Percentiles rank a stretch among this genome's conserved stretches.
Evolutionary conservation across 352 stramenopile species (phyloP).

Genomic region (Globisporangium carolinianum): DNA sequence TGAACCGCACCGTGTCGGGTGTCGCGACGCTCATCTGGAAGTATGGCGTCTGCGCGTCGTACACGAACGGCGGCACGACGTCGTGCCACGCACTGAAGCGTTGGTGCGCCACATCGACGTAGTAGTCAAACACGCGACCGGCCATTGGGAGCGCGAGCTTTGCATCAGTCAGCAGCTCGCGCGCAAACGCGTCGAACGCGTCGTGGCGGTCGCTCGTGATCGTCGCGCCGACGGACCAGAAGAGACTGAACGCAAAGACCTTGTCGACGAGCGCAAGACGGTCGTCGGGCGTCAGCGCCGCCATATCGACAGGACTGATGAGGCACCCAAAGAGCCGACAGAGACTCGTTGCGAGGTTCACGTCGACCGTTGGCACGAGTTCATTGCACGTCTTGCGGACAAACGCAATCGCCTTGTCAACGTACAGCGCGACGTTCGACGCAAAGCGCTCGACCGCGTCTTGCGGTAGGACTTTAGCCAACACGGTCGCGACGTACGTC

Average conservation of each 20-base stretch:
- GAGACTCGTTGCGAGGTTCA: conserved; percentile 82
- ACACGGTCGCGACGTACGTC: conserved; percentile 77
- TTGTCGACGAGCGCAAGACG: conserved; percentile 58
- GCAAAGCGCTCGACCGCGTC: conserved; percentile 33
- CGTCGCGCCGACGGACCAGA: conserved; percentile 89
- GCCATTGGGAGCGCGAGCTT: conserved; percentile 50
- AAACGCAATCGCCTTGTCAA: conserved; percentile 75
- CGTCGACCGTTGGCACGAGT: conserved; percentile 85
- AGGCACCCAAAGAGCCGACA: conserved; percentile 83
- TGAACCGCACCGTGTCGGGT: conserved; percentile 65
- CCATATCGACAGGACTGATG: conserved; percentile 20
- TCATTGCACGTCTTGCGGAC: conserved; percentile 73
- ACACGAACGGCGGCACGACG: conserved; percentile 62
- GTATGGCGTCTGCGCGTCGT: conserved; percentile 48
- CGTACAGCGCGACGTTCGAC: conserved; percentile 44
- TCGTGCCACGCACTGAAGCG: conserved; percentile 51
- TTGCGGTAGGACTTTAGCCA: conserved; percentile 34
- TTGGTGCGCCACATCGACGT: conserved; percentile 51
- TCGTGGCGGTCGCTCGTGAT: conserved; percentile 72
- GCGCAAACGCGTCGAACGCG: conserved; percentile 75
- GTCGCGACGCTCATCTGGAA: conserved; percentile 83
- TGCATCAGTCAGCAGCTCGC: conserved; percentile 39
- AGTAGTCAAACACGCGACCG: conserved; percentile 85
- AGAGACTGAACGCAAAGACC: conserved; percentile 85
- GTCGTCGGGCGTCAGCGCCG: conserved; percentile 18